Conservation (phyloP, 129 eudicot genomes). For the Flaveria brownii region DNA sequence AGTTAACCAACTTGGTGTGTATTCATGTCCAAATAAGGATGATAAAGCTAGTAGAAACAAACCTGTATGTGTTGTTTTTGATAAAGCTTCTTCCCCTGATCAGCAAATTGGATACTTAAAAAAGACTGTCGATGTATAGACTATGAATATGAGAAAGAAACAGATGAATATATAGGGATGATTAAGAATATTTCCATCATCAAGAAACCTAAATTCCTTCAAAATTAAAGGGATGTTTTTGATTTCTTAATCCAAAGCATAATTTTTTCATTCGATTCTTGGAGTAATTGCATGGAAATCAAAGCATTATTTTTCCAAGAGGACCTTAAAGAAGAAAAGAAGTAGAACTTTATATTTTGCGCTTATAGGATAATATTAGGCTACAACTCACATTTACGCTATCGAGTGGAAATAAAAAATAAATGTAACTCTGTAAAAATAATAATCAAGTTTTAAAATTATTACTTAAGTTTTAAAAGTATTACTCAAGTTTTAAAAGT, state of each 20-base stretch:
- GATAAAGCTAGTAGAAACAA: not conserved
- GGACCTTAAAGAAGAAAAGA: too few species aligned
- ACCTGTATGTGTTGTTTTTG: not conserved
- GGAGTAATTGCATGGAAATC: not conserved
- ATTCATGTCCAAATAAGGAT: too few species aligned
- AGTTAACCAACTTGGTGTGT: too few species aligned
- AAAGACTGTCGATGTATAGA: not conserved
- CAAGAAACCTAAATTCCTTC: not conserved
- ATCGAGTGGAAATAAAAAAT: too few species aligned
- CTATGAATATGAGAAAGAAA: not conserved
- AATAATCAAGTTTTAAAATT: too few species aligned
- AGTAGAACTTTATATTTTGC: too few species aligned
- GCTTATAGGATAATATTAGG: too few species aligned
- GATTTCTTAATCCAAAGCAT: not conserved
- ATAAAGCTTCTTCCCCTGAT: not conserved
- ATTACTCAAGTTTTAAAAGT: too few species aligned
- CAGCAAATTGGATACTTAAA: not conserved
- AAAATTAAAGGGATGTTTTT: not conserved
- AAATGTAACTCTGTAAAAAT: too few species aligned
- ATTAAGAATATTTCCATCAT: not conserved
- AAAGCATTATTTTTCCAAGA: not conserved
- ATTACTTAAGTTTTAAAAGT: too few species aligned
- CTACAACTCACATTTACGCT: too few species aligned
- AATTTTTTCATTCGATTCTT: not conserved
- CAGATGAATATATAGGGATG: not conserved